phyloP scores from a whole-genome alignment of 2,329 filamentous ascomycete species.

The Fusarium haematococcum region DNA sequence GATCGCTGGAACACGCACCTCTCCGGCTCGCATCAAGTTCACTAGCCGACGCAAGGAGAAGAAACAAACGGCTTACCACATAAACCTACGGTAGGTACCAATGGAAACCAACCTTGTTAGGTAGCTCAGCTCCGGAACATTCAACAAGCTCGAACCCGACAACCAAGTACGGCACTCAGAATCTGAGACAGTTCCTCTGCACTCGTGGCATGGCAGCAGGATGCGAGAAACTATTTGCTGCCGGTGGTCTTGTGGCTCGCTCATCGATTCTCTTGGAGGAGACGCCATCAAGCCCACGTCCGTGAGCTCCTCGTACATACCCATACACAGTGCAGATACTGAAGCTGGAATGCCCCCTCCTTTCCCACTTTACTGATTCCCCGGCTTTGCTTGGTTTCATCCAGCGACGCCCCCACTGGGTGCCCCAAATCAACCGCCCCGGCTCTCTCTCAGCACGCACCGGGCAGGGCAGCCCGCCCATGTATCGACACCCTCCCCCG shows the following conservation, averaged over 20 bases:
- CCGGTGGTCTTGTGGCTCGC: conserved; percentile 18
- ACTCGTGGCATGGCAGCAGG: conserved; percentile 15
- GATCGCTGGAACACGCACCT: conserved; percentile 22
- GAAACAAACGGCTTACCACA: conserved; percentile 17
- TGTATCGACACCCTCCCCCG: conserved; percentile 34
- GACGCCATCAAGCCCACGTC: conserved; percentile 13
- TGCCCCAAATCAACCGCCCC: conserved; percentile 16
- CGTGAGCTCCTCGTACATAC: neutral
- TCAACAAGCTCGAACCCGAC: conserved; percentile 12
- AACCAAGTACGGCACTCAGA: conserved; percentile 16
- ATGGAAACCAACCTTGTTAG: neutral
- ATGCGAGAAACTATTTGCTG: conserved; percentile 34
- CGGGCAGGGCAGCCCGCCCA: conserved; percentile 2
- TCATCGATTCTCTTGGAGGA: conserved; percentile 12
- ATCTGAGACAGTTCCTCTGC: conserved; percentile 31
- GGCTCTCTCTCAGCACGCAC: conserved; percentile 10
- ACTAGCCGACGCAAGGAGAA: conserved; percentile 34
- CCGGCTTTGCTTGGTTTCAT: conserved; percentile 36
- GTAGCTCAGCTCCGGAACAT: conserved; percentile 1
- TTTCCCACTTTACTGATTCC: conserved; percentile 15
- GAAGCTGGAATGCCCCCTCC: conserved; percentile 20
- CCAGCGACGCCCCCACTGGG: conserved; percentile 21
- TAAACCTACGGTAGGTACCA: neutral
- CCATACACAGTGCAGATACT: conserved; percentile 8
- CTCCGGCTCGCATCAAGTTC: conserved; percentile 11